phyloP scores from a whole-genome alignment of 2,329 filamentous ascomycete genomes.

The Phialophora chinensis region DNA sequence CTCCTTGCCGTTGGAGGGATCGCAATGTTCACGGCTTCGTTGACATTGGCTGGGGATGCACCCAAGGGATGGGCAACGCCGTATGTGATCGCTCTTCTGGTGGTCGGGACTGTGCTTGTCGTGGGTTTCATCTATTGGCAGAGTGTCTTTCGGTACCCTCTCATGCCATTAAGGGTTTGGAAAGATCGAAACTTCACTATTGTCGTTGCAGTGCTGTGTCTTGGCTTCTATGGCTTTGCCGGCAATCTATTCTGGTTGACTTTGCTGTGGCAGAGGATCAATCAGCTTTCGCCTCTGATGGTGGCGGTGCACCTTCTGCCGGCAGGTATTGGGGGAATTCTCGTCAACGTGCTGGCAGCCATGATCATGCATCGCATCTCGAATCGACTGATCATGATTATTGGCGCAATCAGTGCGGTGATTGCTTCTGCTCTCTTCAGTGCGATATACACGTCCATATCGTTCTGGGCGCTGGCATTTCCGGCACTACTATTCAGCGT shows the following conservation, averaged over 20 bases:
- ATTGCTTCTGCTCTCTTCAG: slow-evolving; percentile 60
- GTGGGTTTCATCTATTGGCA: slow-evolving; percentile 68
- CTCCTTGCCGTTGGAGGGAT: slow-evolving; percentile 68
- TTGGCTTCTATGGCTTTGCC: slow-evolving; percentile 69
- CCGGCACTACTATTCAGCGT: slow-evolving; percentile 66
- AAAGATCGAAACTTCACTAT: slow-evolving; percentile 69
- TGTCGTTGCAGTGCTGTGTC: slow-evolving; percentile 62
- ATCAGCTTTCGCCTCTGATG: slow-evolving; percentile 59
- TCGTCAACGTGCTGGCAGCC: slow-evolving; percentile 68
- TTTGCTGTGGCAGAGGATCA: slow-evolving; percentile 68
- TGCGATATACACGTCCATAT: slow-evolving; percentile 60
- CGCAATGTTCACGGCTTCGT: slow-evolving; percentile 66
- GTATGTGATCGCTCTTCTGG: slow-evolving; percentile 67
- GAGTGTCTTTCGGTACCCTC: slow-evolving; percentile 55
- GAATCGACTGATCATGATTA: slow-evolving; percentile 67
- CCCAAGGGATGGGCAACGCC: slow-evolving; percentile 66
- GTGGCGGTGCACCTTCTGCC: slow-evolving; percentile 70
- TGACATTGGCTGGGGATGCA: slow-evolving; percentile 64
- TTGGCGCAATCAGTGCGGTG: slow-evolving; percentile 55
- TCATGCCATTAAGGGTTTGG: slow-evolving; percentile 60
- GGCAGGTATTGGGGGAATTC: slow-evolving; percentile 66
- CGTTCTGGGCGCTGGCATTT: slow-evolving; percentile 71
- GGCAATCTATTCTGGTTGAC: slow-evolving; percentile 67
- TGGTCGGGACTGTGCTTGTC: slow-evolving; percentile 64
- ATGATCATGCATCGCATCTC: slow-evolving; percentile 67